phyloP scores from a whole-genome alignment of 441 rosid genomes.

The Corymbia citriodora region DNA sequence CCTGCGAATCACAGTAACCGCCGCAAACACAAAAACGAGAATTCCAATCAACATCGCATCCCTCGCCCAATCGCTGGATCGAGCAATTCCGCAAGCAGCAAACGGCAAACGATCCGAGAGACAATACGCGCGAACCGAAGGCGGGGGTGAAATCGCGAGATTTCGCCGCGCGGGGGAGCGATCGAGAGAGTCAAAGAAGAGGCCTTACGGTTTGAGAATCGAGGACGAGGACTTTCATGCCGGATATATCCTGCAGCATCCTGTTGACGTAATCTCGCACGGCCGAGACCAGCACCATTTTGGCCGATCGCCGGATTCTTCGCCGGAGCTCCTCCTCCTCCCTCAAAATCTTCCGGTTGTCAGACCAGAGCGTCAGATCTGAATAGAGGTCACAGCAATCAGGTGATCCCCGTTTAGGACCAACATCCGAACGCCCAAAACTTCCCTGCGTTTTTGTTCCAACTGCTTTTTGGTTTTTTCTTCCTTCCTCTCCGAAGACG shows the following conservation, averaged over 20 bases:
- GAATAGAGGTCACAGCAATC: neutral
- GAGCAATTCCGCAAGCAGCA: neutral
- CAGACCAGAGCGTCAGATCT: neutral
- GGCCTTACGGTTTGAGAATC: conserved; percentile 81
- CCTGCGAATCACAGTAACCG: conserved; percentile 31
- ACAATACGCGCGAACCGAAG: too few relatives aligned
- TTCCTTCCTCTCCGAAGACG: neutral
- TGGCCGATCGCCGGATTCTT: neutral
- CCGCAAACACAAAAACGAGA: neutral
- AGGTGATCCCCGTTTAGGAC: neutral
- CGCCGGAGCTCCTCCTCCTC: neutral
- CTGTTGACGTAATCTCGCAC: conserved; percentile 87
- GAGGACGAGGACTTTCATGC: conserved; percentile 98
- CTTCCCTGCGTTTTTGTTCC: neutral
- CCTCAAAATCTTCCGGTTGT: neutral
- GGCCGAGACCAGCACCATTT: conserved; percentile 77
- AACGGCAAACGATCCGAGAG: neutral
- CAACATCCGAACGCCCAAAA: neutral
- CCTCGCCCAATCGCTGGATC: neutral
- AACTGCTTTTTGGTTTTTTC: neutral
- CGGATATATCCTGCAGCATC: conserved; percentile 94
- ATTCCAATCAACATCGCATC: neutral
- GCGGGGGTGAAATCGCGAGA: neutral
- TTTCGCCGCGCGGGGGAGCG: neutral
- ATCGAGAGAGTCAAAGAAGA: neutral